Evolutionary conservation across 2,329 filamentous ascomycete genomes (phyloP).

Genomic region (Dichotomopilus funicola): DNA sequence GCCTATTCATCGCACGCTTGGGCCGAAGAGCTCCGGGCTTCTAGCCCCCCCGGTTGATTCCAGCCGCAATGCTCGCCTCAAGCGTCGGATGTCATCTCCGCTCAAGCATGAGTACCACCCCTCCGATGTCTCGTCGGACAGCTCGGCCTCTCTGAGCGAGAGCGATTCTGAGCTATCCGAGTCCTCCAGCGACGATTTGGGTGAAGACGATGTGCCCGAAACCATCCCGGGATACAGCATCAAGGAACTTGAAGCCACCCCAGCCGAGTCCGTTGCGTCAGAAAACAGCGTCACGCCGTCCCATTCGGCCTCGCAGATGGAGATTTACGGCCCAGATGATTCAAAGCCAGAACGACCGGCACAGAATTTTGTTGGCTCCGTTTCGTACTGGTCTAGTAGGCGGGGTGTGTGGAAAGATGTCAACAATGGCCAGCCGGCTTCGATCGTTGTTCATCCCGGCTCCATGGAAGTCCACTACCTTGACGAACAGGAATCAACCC

Average conservation of each 20-base stretch:
- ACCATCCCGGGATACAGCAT: constrained; percentile 55
- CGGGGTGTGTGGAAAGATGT: constrained; percentile 56
- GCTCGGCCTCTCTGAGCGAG: constrained; percentile 53
- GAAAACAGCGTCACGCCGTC: constrained; percentile 66
- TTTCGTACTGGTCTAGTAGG: constrained; percentile 58
- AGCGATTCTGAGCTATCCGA: constrained; percentile 48
- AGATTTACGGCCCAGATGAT: constrained; percentile 45
- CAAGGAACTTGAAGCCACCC: constrained; percentile 33
- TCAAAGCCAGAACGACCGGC: constrained; percentile 37
- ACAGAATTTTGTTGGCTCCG: constrained; percentile 43
- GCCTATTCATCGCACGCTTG: constrained; percentile 45
- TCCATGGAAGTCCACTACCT: constrained; percentile 51
- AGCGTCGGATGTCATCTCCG: constrained; percentile 79
- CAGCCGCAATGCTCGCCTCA: constrained; percentile 40
- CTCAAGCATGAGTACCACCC: constrained; percentile 96
- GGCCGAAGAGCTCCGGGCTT: constrained; percentile 33
- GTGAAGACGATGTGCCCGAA: constrained; percentile 54
- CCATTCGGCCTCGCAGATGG: constrained; percentile 72
- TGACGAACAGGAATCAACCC: constrained; percentile 30
- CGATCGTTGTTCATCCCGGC: constrained; percentile 51
- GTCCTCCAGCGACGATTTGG: constrained; percentile 49
- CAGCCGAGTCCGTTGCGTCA: constrained; percentile 38
- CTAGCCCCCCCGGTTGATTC: constrained; percentile 43
- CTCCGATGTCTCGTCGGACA: constrained; percentile 59
- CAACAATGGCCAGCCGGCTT: constrained; percentile 43